Evolutionary conservation across 208 protist species (phyloP).

Genomic region (Leishmania amazonensis): DNA sequence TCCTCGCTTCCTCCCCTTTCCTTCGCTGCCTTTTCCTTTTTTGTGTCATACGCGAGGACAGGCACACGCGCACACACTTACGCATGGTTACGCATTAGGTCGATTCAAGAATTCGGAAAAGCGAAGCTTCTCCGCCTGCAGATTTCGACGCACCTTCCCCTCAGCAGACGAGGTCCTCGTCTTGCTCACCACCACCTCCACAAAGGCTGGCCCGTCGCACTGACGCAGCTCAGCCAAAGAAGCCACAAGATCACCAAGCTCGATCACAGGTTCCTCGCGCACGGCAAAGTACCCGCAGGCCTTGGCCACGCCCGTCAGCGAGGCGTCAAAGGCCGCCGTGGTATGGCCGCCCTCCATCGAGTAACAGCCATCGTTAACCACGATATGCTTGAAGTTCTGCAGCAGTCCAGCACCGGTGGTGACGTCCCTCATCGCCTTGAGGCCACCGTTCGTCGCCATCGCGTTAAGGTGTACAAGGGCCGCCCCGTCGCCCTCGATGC

Average conservation of each 20-base stretch:
- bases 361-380: slow-evolving; percentile 89
- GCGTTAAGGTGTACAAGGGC: slow-evolving; percentile 80
- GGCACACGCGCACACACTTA: neutral
- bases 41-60: neutral
- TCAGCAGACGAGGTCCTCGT: slow-evolving; percentile 11
- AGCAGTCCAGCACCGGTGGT: slow-evolving; percentile 33
- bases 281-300: slow-evolving; percentile 75
- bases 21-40: neutral
- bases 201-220: slow-evolving; percentile 68
- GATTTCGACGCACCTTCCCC: slow-evolving; percentile 3
- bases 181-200: slow-evolving; percentile 78
- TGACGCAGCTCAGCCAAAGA: slow-evolving; percentile 59
- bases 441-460: slow-evolving; percentile 49
- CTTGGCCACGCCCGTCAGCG: slow-evolving; percentile 76
- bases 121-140: slow-evolving; percentile 21
- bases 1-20: neutral
- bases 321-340: slow-evolving; percentile 64
- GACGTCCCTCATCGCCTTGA: slow-evolving; percentile 27
- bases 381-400: slow-evolving; percentile 83
- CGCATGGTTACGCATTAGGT: neutral
- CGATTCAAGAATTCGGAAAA: slow-evolving; percentile 30
- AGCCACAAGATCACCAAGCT: slow-evolving; percentile 60
- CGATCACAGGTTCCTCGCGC: slow-evolving; percentile 58
- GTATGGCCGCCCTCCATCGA: slow-evolving; percentile 76
- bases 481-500: slow-evolving; percentile 88